Evolutionary conservation across 441 rosid species (phyloP), one percentile per base, ranked within the genome.

Genomic region (Rhodomyrtus psidioides): DNA sequence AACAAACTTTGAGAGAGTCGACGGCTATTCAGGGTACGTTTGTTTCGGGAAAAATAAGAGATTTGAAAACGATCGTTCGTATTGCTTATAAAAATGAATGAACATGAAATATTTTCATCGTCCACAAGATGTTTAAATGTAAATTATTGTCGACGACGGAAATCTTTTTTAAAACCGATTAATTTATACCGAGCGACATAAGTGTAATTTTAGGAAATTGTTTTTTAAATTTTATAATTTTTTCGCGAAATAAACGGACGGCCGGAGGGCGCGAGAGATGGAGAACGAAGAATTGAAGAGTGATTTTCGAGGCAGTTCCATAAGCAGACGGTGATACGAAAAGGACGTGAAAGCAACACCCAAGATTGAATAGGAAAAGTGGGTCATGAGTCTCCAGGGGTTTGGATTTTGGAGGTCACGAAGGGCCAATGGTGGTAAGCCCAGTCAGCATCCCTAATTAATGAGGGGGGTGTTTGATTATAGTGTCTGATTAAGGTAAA

Each of bases 51-150:
- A 39, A 34, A 19, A 34, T 65, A 17, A 30, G 30, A 8, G 2
- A 30, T 30, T 30, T 34, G 34, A 34, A 30, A 30, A 7, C 30
- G 6, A 21, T 65, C 13, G 1, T 3, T 30, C 9, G 3, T 28
- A 9, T 28, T 0, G 0, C 1, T 17, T 30, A 2, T 9, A 4
- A 65, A 65, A 16, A 28, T 16, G 21, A 62, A 62, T 3, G 0
- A 60, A 17, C 1, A 3, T 8, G 30, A 30, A 30, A 62, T 30
- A 30, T 4, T 16, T 30, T 1, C 1, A 19, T 5, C 23, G 0
- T 10, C 2, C n/a, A 10, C 7, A 0, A 34, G 39, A 10, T 19
- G 0, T 39, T 10, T 3, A 10, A 0, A 21, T 10, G 21, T 21
- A 39, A 70, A 21, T 34, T 10, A 1, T 21, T 10, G 2, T 70